Conservation (phyloP, 1,139 yeast genomes). For the Debaryomyces singareniensis region DNA sequence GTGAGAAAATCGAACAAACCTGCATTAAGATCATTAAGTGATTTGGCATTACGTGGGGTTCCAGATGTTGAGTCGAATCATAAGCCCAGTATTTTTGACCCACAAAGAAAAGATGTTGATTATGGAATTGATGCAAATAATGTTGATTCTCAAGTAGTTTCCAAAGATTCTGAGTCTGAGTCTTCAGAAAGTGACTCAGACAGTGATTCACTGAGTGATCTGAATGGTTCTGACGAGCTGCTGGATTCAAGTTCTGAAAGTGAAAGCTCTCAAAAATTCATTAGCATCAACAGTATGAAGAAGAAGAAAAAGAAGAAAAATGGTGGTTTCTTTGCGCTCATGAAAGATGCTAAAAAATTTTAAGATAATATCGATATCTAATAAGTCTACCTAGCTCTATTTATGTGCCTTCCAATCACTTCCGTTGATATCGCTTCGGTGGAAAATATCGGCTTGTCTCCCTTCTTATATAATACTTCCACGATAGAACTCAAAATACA, state of each 20-base stretch:
- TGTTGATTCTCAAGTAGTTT: conserved; percentile 1
- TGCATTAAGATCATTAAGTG: conserved; percentile 46
- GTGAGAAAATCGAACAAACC: conserved; percentile 15
- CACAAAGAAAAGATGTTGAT: conserved; percentile 2
- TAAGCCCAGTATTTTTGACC: not conserved
- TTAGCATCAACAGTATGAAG: conserved; percentile 18
- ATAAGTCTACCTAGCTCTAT: not conserved
- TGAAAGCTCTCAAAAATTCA: conserved; percentile 9
- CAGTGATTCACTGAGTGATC: conserved; percentile 10
- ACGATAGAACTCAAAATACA: conserved; percentile 24
- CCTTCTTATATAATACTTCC: conserved; percentile 6
- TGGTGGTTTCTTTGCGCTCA: conserved; percentile 45
- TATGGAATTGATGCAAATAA: conserved; percentile 3
- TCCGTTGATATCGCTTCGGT: conserved; percentile 23
- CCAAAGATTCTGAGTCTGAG: conserved; percentile 7
- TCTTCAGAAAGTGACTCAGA: conserved; percentile 14
- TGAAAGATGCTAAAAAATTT: conserved; percentile 39
- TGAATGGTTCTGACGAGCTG: conserved; percentile 12
- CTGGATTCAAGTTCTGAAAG: too few species aligned
- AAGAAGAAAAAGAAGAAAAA: conserved; percentile 22
- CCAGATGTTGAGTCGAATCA: conserved; percentile 43
- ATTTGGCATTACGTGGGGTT: conserved; percentile 51
- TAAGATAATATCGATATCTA: conserved; percentile 3
- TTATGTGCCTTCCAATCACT: conserved; percentile 15
- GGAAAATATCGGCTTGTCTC: conserved; percentile 11